Percentiles rank a stretch among this genome's conserved stretches.
Evolutionary conservation across 2,329 filamentous ascomycete species (phyloP).

Genomic region (Calonectria multiphialidica): DNA sequence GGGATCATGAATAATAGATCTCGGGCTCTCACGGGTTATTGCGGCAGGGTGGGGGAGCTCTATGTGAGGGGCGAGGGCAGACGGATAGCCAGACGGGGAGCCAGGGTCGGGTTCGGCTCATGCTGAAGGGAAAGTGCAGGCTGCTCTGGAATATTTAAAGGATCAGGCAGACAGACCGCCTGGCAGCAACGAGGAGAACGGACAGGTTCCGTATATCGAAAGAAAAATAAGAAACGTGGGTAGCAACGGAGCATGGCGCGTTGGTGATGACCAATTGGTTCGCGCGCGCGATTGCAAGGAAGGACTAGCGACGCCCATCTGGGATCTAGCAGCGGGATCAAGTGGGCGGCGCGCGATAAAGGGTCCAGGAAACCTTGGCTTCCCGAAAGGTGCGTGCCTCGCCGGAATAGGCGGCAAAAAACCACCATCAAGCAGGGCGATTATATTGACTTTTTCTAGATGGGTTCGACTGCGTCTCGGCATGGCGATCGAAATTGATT

Average conservation of each 20-base stretch:
- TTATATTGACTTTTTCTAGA: not conserved
- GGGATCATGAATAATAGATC: slow-evolving; percentile 11
- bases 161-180: slow-evolving; percentile 16
- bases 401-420: not conserved
- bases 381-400: slow-evolving; percentile 26
- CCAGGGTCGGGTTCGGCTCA: slow-evolving; percentile 4
- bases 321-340: slow-evolving; percentile 40
- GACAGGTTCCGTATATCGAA: slow-evolving; percentile 41
- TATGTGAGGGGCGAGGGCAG: not conserved
- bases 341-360: slow-evolving; percentile 42
- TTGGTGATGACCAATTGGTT: slow-evolving; percentile 39
- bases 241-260: slow-evolving; percentile 26
- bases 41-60: slow-evolving; percentile 8
- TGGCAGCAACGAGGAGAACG: slow-evolving; percentile 30
- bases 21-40: not conserved
- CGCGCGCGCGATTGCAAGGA: slow-evolving; percentile 38
- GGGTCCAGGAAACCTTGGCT: slow-evolving; percentile 31
- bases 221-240: slow-evolving; percentile 38
- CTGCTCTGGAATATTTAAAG: slow-evolving; percentile 25
- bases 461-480: not conserved
- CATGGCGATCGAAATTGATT: slow-evolving; percentile 18
- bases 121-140: slow-evolving; percentile 14
- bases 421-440: not conserved
- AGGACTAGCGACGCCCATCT: slow-evolving; percentile 40
- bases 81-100: not conserved